These are phyloP conservation scores for Trichosporon faecale DNA, from an alignment of 1,284 basidiomycete genomes.

Conservation along the genomic window DNA sequence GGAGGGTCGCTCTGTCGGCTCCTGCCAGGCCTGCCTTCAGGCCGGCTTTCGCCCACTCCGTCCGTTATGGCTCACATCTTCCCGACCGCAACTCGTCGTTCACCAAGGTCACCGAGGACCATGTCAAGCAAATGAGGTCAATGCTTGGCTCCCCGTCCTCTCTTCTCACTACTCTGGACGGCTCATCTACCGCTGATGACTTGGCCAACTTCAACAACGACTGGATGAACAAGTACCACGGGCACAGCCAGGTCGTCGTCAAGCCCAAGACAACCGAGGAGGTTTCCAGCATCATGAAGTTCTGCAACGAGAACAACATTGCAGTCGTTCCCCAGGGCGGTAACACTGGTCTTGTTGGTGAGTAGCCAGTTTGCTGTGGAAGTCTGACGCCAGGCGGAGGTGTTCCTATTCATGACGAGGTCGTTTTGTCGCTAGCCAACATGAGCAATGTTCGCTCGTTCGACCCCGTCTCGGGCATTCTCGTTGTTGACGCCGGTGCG, in stretches of 20 bases:
- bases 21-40: not conserved
- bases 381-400: slow-evolving; percentile 67
- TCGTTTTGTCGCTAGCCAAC: slow-evolving; percentile 78
- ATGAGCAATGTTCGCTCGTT: slow-evolving; percentile 86
- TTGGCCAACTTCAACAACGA: slow-evolving; percentile 82
- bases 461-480: slow-evolving; percentile 76
- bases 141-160: slow-evolving; percentile 54
- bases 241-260: slow-evolving; percentile 76
- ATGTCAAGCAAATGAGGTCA: slow-evolving; percentile 54
- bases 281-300: slow-evolving; percentile 81
- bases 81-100: slow-evolving; percentile 47
- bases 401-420: slow-evolving; percentile 83
- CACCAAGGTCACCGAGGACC: slow-evolving; percentile 53
- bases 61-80: slow-evolving; percentile 43
- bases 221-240: slow-evolving; percentile 97
- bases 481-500: slow-evolving; percentile 78
- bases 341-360: slow-evolving; percentile 88
- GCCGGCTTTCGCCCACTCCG: not conserved
- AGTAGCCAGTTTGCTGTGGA: slow-evolving; percentile 21
- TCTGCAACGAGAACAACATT: slow-evolving; percentile 74
- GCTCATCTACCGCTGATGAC: slow-evolving; percentile 58
- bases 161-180: slow-evolving; percentile 55
- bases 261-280: slow-evolving; percentile 84
- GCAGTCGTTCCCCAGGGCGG: slow-evolving; percentile 95
- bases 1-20: not conserved